Conservation (phyloP, 352 stramenopile species). For the Pythium plurisporium region DNA sequence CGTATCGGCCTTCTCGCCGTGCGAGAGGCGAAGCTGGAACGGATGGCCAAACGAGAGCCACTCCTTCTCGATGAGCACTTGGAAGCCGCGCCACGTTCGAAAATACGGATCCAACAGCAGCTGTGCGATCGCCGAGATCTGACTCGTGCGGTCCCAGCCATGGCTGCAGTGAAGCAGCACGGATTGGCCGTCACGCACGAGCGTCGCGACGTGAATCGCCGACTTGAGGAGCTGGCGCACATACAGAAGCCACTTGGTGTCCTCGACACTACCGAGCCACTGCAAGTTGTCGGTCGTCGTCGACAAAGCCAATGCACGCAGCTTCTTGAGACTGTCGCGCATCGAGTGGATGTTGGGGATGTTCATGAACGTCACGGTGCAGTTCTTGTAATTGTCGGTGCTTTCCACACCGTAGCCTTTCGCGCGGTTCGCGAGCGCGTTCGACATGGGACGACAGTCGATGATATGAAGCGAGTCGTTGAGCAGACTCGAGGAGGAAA, state of each 20-base stretch:
- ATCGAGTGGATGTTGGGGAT: slow-evolving; percentile 99
- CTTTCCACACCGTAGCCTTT: slow-evolving; percentile 95
- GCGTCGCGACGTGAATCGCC: slow-evolving; percentile 86
- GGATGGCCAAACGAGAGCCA: slow-evolving; percentile 80
- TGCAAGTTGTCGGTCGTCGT: slow-evolving; percentile 88
- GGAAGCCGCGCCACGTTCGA: slow-evolving; percentile 71
- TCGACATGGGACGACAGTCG: slow-evolving; percentile 81
- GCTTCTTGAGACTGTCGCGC: slow-evolving; percentile 88
- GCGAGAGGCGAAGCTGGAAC: slow-evolving; percentile 73
- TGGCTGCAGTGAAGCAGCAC: slow-evolving; percentile 83
- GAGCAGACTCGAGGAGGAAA: slow-evolving; percentile 57
- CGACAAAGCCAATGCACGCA: slow-evolving; percentile 70
- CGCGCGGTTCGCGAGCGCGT: slow-evolving; percentile 73
- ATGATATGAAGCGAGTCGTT: slow-evolving; percentile 77
- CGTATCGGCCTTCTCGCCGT: slow-evolving; percentile 72
- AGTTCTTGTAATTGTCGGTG: slow-evolving; percentile 94
- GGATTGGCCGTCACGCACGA: slow-evolving; percentile 87
- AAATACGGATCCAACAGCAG: slow-evolving; percentile 77
- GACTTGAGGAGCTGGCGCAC: slow-evolving; percentile 92
- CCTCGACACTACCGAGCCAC: slow-evolving; percentile 91
- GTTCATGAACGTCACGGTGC: slow-evolving; percentile 96
- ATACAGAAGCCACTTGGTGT: slow-evolving; percentile 97
- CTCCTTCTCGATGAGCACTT: slow-evolving; percentile 82
- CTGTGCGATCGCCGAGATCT: slow-evolving; percentile 76
- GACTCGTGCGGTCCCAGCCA: slow-evolving; percentile 88